Base-by-base conservation (phyloP, 768 basidiomycete genomes). In the Ephemerocybe angulata region DNA sequence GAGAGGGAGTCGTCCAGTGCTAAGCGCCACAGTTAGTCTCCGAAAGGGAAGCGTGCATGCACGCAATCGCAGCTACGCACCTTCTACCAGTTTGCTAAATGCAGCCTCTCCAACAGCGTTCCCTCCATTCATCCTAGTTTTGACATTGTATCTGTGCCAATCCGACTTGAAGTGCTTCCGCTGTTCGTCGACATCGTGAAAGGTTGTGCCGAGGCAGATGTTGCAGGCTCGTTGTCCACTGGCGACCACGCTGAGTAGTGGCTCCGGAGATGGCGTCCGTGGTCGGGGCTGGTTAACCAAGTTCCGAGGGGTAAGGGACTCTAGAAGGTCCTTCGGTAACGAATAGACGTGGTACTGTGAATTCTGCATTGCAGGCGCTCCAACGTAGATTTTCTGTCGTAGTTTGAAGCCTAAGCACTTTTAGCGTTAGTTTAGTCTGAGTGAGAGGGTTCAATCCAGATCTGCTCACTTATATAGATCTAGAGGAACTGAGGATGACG, bases 61-160 rank as follows among this genome's bases (percentile, higher is more conserved):
- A 47, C 10, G 10, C 22, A 19, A 3, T 22, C 17, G 49, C 53
- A 15, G 25, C 2, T 38, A 64, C 80, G 35, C 64, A 94, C 96
- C 86, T 62, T 93, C 93, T 5, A 97, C 78, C 38, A 98, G 77
- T 52, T 84, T 80, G 21, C 82, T 73, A 63, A 96, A 99, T 17
- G 84, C 80, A 25, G 78, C 66, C 65, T 93, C 90, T 0, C 82
- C 74, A 21, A 93, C 83, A 24, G 85, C 69, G 21, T 76, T 73
- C 10, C 82, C 79, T 5, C 86, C 87, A 49, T 77, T 72, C 47
- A 93, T 72, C 53, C 85, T 85, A 44, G 83, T 79, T 71, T 96
- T 97, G 61, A 94, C 90, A 67, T 98, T 98, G 73, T 96, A 98
- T 55, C 94, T 83, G 78, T 99, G 96, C 97, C 96, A 98, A 70